These are phyloP conservation scores for Rhodotorula sp. DNA, from an alignment of 1,284 basidiomycete genomes.

Conservation along the genomic window DNA sequence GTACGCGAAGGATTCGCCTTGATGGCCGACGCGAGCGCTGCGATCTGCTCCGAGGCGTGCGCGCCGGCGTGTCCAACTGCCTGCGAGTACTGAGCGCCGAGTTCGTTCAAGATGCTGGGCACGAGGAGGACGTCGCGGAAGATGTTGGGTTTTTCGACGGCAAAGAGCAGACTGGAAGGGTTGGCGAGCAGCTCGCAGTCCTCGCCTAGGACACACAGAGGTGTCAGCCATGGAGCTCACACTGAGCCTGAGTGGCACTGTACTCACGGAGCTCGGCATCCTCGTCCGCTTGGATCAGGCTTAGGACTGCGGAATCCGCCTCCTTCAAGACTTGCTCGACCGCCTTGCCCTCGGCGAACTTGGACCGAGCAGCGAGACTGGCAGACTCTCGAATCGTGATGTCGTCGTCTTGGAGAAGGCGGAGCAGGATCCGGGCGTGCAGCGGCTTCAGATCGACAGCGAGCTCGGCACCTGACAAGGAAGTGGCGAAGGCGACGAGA, in stretches of 20 bases:
- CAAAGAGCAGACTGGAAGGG: slow-evolving; percentile 37
- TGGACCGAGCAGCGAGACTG: not conserved
- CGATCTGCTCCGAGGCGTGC: not conserved
- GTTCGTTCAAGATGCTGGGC: not conserved
- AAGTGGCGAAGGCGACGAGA: slow-evolving; percentile 5
- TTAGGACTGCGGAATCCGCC: not conserved
- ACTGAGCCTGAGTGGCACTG: not conserved
- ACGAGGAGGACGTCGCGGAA: slow-evolving; percentile 27
- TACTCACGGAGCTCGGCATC: slow-evolving; percentile 17
- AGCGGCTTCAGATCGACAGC: not conserved
- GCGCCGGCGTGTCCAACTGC: not conserved
- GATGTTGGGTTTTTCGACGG: slow-evolving; percentile 40
- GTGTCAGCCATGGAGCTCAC: not conserved
- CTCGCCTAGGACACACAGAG: not conserved
- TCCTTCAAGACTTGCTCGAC: slow-evolving; percentile 14
- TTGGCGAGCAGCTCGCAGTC: slow-evolving; percentile 30
- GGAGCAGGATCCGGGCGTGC: slow-evolving; percentile 11
- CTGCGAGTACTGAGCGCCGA: not conserved
- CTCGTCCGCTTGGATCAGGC: not conserved
- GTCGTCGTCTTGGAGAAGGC: slow-evolving; percentile 39
- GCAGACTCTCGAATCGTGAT: slow-evolving; percentile 22
- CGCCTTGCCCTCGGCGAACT: slow-evolving; percentile 19
- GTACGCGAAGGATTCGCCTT: not conserved
- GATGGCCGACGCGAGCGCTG: not conserved
- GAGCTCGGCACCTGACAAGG: not conserved